Percentiles rank a stretch among this genome's conserved stretches.
Conservation (phyloP, 176 grass and related monocot species). For the Triticum timopheevii region DNA sequence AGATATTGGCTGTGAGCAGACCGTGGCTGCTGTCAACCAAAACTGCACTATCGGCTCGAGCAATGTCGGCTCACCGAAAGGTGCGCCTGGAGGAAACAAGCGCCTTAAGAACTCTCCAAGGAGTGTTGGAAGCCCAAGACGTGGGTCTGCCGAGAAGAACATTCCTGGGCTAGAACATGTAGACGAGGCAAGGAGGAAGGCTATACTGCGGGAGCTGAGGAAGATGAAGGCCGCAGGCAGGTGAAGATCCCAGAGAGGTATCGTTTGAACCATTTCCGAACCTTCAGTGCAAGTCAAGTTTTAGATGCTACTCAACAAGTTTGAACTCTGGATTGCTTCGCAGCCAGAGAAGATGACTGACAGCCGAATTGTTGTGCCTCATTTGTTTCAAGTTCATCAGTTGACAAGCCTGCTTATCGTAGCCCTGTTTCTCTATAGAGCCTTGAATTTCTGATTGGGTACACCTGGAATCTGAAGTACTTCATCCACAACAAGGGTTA, state of each 20-base stretch:
- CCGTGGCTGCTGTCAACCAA: background rate
- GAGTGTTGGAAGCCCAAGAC: background rate
- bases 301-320: background rate
- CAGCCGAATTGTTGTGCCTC: background rate
- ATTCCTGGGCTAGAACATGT: slow-evolving; percentile 16
- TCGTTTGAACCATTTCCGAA: background rate
- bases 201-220: slow-evolving; percentile 51
- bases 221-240: slow-evolving; percentile 32
- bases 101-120: background rate
- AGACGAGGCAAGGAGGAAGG: slow-evolving; percentile 43
- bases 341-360: background rate
- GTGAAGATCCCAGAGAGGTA: slow-evolving; percentile 6
- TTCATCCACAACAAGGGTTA: background rate
- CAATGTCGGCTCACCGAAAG: slow-evolving; percentile 1
- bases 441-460: background rate
- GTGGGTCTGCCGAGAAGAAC: background rate
- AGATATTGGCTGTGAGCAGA: slow-evolving; percentile 8
- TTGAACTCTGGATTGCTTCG: background rate
- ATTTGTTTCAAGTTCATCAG: background rate
- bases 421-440: background rate
- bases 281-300: background rate
- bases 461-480: background rate
- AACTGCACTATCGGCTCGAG: background rate
- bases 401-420: background rate
- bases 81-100: background rate